phyloP scores from a whole-genome alignment of 768 basidiomycete species.

The Epithele typhae region DNA sequence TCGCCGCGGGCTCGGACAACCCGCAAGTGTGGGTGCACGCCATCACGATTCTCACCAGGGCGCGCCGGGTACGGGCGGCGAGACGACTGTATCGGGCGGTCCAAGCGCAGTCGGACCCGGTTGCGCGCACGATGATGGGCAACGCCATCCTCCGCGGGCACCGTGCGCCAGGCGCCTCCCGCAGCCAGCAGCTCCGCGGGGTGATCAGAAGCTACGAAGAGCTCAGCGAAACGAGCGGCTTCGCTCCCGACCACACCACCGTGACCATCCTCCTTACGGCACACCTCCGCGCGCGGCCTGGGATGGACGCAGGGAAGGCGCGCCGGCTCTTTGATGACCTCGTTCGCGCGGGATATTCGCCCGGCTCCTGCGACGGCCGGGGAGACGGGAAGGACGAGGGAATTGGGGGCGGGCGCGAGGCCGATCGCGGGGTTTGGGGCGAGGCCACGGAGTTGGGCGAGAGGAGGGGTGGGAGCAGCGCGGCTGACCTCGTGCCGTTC shows the following conservation, averaged over 20 bases:
- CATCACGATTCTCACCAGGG: slow-evolving; percentile 36
- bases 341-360: slow-evolving; percentile 48
- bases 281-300: slow-evolving; percentile 46
- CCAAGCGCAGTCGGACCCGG: background rate
- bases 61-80: slow-evolving; percentile 40
- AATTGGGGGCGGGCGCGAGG: no score
- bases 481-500: slow-evolving; percentile 42
- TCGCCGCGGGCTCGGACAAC: background rate
- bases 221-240: slow-evolving; percentile 42
- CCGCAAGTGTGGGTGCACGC: slow-evolving; percentile 27
- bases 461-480: background rate
- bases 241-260: slow-evolving; percentile 64
- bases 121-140: slow-evolving; percentile 39
- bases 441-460: background rate
- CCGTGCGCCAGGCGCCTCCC: slow-evolving; percentile 29
- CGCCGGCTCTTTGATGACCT: slow-evolving; percentile 63
- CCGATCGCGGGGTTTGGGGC: no score
- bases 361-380: no score
- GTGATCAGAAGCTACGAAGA: slow-evolving; percentile 35
- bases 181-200: slow-evolving; percentile 43
- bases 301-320: slow-evolving; percentile 39
- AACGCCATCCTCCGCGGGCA: slow-evolving; percentile 54
- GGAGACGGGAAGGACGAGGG: no score
- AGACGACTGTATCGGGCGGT: slow-evolving; percentile 23
- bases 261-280: slow-evolving; percentile 65